These are phyloP conservation scores for Colletotrichum sp. DNA, from an alignment of 2,329 filamentous ascomycete genomes.

Conservation along the genomic window DNA sequence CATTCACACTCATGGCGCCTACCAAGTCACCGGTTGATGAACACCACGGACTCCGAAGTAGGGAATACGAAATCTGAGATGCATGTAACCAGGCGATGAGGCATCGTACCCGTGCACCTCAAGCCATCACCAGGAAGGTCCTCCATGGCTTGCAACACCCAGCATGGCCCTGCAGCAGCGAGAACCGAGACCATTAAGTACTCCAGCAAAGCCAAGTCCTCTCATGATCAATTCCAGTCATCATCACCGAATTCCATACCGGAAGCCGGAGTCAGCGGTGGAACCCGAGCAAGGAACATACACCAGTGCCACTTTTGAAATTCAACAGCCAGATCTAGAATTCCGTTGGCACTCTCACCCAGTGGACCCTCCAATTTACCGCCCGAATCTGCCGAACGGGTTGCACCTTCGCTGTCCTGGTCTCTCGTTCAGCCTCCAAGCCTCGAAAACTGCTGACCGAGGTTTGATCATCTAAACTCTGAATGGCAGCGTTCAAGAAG, in stretches of 20 bases:
- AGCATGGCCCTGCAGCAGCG: not conserved
- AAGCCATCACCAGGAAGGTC: not conserved
- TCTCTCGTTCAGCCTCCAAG: not conserved
- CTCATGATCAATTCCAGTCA: not conserved
- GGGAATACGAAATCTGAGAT: not conserved
- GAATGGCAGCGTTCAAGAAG: not conserved
- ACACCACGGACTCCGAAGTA: rapidly evolving
- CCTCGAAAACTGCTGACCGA: not conserved
- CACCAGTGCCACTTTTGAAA: not conserved
- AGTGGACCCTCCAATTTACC: not conserved
- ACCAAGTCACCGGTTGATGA: not conserved
- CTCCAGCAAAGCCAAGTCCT: not conserved
- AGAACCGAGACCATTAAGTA: not conserved
- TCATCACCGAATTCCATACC: not conserved
- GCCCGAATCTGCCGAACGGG: not conserved
- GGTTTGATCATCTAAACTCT: not conserved
- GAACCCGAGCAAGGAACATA: not conserved
- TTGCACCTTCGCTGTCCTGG: not conserved
- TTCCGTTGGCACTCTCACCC: not conserved
- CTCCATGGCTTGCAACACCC: not conserved
- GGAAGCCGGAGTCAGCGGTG: not conserved
- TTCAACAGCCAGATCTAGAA: not conserved
- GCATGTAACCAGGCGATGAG: not conserved
- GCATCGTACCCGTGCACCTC: not conserved
- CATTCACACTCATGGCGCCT: not conserved